Evolutionary conservation across 768 basidiomycete genomes (phyloP).

Genomic region (Lentinula edodes): DNA sequence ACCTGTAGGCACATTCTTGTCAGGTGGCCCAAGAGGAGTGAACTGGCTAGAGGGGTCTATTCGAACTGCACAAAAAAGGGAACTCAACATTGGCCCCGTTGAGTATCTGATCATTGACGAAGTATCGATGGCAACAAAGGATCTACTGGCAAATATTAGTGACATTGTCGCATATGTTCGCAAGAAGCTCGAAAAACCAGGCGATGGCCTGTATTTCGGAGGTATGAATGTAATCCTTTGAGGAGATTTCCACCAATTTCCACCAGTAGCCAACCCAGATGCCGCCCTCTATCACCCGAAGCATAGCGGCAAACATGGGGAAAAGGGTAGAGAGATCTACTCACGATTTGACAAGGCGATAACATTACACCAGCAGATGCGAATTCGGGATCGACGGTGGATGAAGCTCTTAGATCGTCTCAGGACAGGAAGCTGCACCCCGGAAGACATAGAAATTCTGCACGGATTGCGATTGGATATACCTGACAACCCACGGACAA

Average conservation of each 20-base stretch:
- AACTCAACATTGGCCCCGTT: slow-evolving; percentile 5
- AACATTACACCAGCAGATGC: slow-evolving; percentile 26
- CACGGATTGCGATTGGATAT: slow-evolving; percentile 15
- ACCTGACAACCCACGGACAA: background rate
- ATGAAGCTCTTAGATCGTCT: slow-evolving; percentile 20
- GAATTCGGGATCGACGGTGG: slow-evolving; percentile 25
- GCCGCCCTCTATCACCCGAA: slow-evolving; percentile 6
- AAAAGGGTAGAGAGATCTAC: slow-evolving; percentile 18
- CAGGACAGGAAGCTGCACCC: slow-evolving; percentile 16
- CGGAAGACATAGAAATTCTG: slow-evolving; percentile 21
- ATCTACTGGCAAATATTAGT: slow-evolving; percentile 17
- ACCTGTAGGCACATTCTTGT: no score
- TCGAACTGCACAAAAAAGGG: background rate
- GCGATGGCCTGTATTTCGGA: slow-evolving; percentile 14
- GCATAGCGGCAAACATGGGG: no score
- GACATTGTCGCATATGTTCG: slow-evolving; percentile 11
- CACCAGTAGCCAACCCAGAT: slow-evolving; percentile 13
- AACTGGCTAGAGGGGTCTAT: background rate
- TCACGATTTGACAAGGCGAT: slow-evolving; percentile 24
- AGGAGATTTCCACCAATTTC: slow-evolving; percentile 32
- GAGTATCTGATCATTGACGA: slow-evolving; percentile 31
- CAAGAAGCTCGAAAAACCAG: background rate
- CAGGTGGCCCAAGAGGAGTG: background rate
- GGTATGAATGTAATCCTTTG: slow-evolving; percentile 26
- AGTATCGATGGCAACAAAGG: slow-evolving; percentile 25